Conservation (phyloP, 192 early-diverging fungal genomes). For the Linnemannia elongata region DNA sequence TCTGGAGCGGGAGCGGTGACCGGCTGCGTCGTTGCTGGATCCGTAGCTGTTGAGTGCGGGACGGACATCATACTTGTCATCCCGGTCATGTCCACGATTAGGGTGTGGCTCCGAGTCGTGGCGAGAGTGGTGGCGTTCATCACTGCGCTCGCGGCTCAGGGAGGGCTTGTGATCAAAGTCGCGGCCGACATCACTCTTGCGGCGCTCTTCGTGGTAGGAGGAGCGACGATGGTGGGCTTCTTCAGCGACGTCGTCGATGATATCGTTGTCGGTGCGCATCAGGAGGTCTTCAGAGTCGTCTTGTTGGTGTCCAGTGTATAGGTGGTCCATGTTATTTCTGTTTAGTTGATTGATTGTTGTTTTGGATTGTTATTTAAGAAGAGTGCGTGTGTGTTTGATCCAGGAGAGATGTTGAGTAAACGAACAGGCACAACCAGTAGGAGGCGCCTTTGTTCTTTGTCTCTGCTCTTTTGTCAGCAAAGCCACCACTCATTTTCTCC, state of each 20-base stretch:
- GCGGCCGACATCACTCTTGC: not conserved
- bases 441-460: not conserved
- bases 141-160: constrained; percentile 10
- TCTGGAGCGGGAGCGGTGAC: constrained; percentile 33
- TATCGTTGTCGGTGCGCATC: constrained; percentile 13
- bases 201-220: constrained; percentile 14
- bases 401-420: not conserved
- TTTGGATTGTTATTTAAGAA: not conserved
- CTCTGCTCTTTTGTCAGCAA: not conserved
- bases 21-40: not conserved
- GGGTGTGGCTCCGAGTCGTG: not conserved
- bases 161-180: not conserved
- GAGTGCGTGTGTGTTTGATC: not conserved
- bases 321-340: constrained; percentile 5
- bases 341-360: not conserved
- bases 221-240: constrained; percentile 29
- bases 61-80: constrained; percentile 37
- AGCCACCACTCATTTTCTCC: not conserved
- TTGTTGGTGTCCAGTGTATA: not conserved
- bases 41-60: not conserved
- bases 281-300: constrained; percentile 11
- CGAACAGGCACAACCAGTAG: not conserved
- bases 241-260: constrained; percentile 17
- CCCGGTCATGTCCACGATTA: constrained; percentile 17
- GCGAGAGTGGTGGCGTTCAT: not conserved